A percentile compares a stretch with the other conserved stretches of the same genome.
Evolutionary conservation across 495 filamentous ascomycete species (phyloP).

Genomic region (Aspergillus taichungensis): DNA sequence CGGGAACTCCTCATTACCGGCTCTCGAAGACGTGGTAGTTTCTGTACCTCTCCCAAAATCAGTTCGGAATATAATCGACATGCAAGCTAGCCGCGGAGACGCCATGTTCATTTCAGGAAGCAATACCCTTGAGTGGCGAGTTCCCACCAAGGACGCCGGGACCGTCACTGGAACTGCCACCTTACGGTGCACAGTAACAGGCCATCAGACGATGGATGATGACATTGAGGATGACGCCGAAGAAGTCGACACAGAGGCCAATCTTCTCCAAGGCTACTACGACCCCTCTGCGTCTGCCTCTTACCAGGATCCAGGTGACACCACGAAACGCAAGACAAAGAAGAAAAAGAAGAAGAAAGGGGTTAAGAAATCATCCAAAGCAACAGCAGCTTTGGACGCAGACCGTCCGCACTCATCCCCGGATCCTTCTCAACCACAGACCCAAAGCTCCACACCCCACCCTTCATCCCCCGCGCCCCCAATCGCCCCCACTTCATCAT

Average conservation of each 20-base stretch:
- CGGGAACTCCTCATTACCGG: conserved; percentile 42
- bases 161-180: conserved; percentile 58
- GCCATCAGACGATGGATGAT: conserved; percentile 41
- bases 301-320: conserved; percentile 23
- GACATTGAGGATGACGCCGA: conserved; percentile 51
- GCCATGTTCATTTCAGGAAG: conserved; percentile 68
- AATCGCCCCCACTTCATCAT: conserved; percentile 3
- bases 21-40: conserved; percentile 72
- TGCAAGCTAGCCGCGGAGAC: conserved; percentile 77
- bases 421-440: conserved; percentile 21
- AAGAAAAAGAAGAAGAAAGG: conserved; percentile 35
- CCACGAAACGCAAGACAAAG: conserved; percentile 27
- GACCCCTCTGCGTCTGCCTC: conserved; percentile 42
- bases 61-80: conserved; percentile 80
- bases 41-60: conserved; percentile 70
- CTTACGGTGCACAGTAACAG: conserved; percentile 71
- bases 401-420: conserved; percentile 17
- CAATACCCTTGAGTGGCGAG: conserved; percentile 69
- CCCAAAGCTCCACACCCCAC: conserved; percentile 14
- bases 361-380: conserved; percentile 30
- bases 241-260: conserved; percentile 34
- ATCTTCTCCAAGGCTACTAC: conserved; percentile 45
- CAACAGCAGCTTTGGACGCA: conserved; percentile 10
- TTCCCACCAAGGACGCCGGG: conserved; percentile 59
- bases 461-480: conserved; percentile 2